phyloP scores from a whole-genome alignment of 2,329 filamentous ascomycete species.

The Microcyclosporella mali region DNA sequence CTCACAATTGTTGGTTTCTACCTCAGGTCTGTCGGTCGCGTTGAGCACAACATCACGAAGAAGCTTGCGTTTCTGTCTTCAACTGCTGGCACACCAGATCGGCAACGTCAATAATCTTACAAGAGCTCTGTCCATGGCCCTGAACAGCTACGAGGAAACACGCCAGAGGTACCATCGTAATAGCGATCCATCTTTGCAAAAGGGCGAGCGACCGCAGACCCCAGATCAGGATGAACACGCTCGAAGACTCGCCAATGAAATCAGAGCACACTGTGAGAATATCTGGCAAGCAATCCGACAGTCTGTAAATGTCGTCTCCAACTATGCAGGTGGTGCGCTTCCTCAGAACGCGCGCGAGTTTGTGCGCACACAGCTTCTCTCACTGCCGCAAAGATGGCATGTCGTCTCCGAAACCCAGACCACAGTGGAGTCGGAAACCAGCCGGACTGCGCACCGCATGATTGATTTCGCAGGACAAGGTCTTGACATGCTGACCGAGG shows the following conservation, averaged over 20 bases:
- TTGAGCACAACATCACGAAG: slow-evolving; percentile 84
- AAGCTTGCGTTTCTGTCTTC: slow-evolving; percentile 77
- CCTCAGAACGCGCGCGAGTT: slow-evolving; percentile 81
- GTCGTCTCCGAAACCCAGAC: slow-evolving; percentile 50
- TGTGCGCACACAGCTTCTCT: slow-evolving; percentile 77
- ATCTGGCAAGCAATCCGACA: slow-evolving; percentile 58
- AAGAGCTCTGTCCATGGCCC: slow-evolving; percentile 62
- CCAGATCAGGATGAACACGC: slow-evolving; percentile 35
- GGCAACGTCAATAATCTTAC: slow-evolving; percentile 72
- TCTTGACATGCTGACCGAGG: slow-evolving; percentile 88
- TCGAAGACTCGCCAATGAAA: slow-evolving; percentile 65
- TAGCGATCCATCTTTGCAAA: slow-evolving; percentile 36
- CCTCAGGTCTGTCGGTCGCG: slow-evolving; percentile 81
- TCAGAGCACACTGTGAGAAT: slow-evolving; percentile 55
- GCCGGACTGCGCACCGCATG: slow-evolving; percentile 63
- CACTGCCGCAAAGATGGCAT: slow-evolving; percentile 75
- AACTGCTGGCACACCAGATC: slow-evolving; percentile 75
- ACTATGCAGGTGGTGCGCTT: slow-evolving; percentile 83
- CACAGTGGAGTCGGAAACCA: slow-evolving; percentile 39
- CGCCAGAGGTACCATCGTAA: slow-evolving; percentile 43
- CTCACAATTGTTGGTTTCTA: slow-evolving; percentile 67
- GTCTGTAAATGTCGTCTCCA: slow-evolving; percentile 78
- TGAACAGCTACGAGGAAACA: slow-evolving; percentile 69
- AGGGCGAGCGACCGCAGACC: slow-evolving; percentile 25
- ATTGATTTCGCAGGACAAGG: slow-evolving; percentile 83